Base-by-base conservation (phyloP, 176 grass and related monocot species). In the Tuctoria greenei region DNA sequence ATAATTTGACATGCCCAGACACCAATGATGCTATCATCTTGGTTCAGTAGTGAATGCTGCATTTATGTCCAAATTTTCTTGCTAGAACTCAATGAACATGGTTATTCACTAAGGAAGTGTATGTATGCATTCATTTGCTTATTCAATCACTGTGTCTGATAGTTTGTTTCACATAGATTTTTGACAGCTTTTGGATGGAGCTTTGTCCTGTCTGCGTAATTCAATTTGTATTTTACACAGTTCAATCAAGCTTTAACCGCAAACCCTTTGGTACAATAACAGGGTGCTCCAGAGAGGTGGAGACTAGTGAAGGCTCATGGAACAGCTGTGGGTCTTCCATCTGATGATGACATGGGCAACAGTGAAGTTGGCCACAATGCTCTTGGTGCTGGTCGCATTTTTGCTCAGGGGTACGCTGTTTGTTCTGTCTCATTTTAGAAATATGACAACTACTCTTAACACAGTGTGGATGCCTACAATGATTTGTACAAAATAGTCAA, bases 321-420 rank as follows among this genome's bases (percentile, higher is more conserved):
- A 82, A 94, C 84, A 43, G 95, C 95, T 7, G 95, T 98, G 13
- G 91, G 95, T 37, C 89, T 98, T n/a, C 95, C 95, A 55, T 86
- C 64, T 76, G 91, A 94, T 2, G 95, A 98, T 49, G 95, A 98
- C 82, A 98, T 94, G 95, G 95, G 95, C 58, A 98, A 98, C 79
- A 98, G 95, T 86, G 95, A 98, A 84, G 95, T 98, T 41, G 95
- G 91, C n/a, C 95, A 98, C 84, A 94, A 98, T 59, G 95, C 95
- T 58, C 89, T 98, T 72, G 95, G 95, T 12, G 95, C 95, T 75
- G 91, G 91, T 40, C 86, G 91, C 3, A 94, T 98, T 82, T 98
- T 69, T 24, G 86, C 95, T 44, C 95, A 94, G 71, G 95, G 91
- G 95, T 98, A 98, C 34, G 73, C 46, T 81, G 71, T 36, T 81